Evolutionary conservation across 2,329 filamentous ascomycete genomes (phyloP), one percentile per base, ranked within the genome.

Genomic region (Ophiostoma ulmi): DNA sequence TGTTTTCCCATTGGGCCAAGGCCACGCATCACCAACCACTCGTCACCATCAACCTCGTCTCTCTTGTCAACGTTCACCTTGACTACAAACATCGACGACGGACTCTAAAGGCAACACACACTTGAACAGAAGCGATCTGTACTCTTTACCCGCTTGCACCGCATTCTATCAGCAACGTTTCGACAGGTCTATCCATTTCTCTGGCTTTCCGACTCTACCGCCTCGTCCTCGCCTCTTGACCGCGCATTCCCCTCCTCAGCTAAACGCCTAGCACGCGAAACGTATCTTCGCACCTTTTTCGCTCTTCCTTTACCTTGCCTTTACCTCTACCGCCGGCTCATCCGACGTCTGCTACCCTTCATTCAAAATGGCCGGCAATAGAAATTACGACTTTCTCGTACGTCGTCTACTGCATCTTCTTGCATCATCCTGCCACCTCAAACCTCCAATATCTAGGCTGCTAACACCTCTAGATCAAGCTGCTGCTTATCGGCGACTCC

Each of bases 351-450:
- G 41, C 58, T 77, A n/a, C 35, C 61, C 41, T 14, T 22, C 4
- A 36, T 31, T 35, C 66, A n/a, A 55, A 81, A 99, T 99, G 95
- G 94, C 95, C 78, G 93, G 92, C 81, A 96, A 94, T 86, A 90
- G 95, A 82, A 99, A 99, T 86, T 99, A 99, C 83, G 95, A 99
- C 82, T 98, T 98, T 82, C 87, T 99, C 83, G 94, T 98, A 69
- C 31, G 72, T 69, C 39, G 39, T 31, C 7, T 14, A 26, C 17
- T 41, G n/a, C 14, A 22, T 41, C 55, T 35, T 3, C 26, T 22
- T 35, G 22, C 44, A n/a, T 17, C 44, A 6, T 17, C 44, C 20
- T 22, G 13, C n/a, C 52, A 5, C 52, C n/a, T 26, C n/a, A 31
- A 31, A 31, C 3, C n/a, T 58, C 52, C n/a, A 48, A 39, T 31